Percentiles rank a stretch among this genome's conserved stretches.
Evolutionary conservation across 139 green algal genomes (phyloP).

Genomic region (Raphidocelis subcapitata): DNA sequence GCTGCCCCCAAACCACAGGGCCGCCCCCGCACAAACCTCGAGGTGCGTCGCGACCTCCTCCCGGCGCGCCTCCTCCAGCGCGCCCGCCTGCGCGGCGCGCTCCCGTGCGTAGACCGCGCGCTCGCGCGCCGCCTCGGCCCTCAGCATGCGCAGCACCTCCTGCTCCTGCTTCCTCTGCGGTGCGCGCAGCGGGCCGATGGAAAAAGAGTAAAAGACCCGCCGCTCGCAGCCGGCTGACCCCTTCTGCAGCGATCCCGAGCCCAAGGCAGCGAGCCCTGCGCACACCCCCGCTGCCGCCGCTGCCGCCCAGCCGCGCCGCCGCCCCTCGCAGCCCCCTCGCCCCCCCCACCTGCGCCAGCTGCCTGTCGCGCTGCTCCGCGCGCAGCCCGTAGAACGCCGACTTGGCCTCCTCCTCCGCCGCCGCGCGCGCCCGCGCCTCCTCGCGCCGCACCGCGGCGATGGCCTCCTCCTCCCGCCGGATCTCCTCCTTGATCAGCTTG

Average conservation of each 20-base stretch:
- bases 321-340: too few species aligned
- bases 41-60: conserved; percentile 16
- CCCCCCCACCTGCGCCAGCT: conserved; percentile 13
- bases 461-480: conserved; percentile 42
- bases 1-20: too few species aligned
- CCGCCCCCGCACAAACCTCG: too few species aligned
- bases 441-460: conserved; percentile 30
- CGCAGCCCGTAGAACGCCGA: conserved; percentile 19
- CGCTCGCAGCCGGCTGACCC: too few species aligned
- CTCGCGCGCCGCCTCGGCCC: conserved; percentile 33
- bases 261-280: too few species aligned
- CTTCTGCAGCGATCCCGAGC: too few species aligned
- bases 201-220: too few species aligned
- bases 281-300: too few species aligned
- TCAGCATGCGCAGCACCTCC: conserved; percentile 14
- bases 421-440: conserved; percentile 21
- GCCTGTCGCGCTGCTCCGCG: conserved; percentile 13
- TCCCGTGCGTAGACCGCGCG: conserved; percentile 35
- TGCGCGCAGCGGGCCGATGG: not conserved
- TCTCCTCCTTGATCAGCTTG: conserved; percentile 23
- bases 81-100: conserved; percentile 26
- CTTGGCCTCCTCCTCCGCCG: conserved; percentile 25
- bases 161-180: conserved; percentile 23
- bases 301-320: too few species aligned
- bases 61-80: conserved; percentile 25